A percentile compares a stretch with the other conserved stretches of the same genome.
Conservation (phyloP, 371 early-diverging fungal species). For the Umbelopsis sp. region DNA sequence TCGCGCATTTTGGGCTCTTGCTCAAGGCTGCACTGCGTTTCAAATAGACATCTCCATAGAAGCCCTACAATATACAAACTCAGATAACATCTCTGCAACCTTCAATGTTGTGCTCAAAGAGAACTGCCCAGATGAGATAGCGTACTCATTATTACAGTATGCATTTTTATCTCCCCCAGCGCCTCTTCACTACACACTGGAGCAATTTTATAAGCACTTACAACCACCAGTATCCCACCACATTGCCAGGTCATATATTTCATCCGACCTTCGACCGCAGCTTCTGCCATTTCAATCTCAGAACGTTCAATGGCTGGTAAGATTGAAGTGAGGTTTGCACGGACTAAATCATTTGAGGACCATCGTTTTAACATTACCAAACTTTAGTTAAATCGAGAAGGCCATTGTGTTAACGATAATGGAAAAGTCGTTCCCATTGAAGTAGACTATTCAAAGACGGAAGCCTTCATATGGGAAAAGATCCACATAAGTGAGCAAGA, state of each 20-base stretch:
- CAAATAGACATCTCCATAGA: not conserved
- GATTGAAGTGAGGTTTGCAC: not conserved
- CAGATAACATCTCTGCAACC: not conserved
- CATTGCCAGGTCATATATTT: slow-evolving; percentile 14
- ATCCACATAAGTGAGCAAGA: not conserved
- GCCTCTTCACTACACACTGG: slow-evolving; percentile 19
- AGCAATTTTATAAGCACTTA: slow-evolving; percentile 30
- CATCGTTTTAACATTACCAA: not conserved
- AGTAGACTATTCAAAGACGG: not conserved
- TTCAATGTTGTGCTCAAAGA: not conserved
- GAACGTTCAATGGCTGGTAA: slow-evolving; percentile 46
- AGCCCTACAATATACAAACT: not conserved
- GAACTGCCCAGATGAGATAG: not conserved
- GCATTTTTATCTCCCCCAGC: slow-evolving; percentile 2
- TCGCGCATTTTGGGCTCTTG: slow-evolving; percentile 9
- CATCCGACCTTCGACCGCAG: slow-evolving; percentile 23
- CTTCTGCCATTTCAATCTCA: slow-evolving; percentile 44
- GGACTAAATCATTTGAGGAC: not conserved
- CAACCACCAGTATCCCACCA: slow-evolving; percentile 32
- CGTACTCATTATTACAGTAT: slow-evolving; percentile 1
- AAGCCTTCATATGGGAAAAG: slow-evolving; percentile 29
- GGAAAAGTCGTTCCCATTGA: not conserved
- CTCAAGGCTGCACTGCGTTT: not conserved
- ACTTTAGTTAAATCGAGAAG: slow-evolving; percentile 27
- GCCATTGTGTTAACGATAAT: slow-evolving; percentile 20